Conservation (phyloP, 192 early-diverging fungal species). For the Gonapodya sp. region DNA sequence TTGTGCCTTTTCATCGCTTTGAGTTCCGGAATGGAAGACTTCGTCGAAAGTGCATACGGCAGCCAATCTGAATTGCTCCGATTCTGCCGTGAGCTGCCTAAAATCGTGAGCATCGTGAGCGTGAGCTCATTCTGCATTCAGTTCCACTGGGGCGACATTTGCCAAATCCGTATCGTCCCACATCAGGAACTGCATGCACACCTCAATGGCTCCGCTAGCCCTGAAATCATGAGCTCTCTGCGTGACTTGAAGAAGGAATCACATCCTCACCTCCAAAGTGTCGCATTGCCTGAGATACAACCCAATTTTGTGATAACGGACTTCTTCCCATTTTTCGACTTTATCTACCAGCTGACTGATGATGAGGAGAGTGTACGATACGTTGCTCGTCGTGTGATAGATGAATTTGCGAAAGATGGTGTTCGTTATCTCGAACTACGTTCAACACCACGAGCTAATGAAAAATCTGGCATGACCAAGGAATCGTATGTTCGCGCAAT, state of each 20-base stretch:
- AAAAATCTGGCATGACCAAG: slow-evolving; percentile 43
- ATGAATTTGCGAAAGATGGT: slow-evolving; percentile 40
- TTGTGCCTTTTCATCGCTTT: too few species aligned
- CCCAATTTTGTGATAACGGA: slow-evolving; percentile 24
- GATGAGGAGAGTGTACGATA: slow-evolving; percentile 27
- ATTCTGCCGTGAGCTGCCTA: neutral
- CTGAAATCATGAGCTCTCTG: slow-evolving; percentile 27
- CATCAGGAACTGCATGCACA: slow-evolving; percentile 48
- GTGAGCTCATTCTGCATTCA: too few species aligned
- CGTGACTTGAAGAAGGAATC: slow-evolving; percentile 23
- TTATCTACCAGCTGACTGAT: slow-evolving; percentile 46
- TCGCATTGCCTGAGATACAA: slow-evolving; percentile 24
- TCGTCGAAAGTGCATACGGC: neutral
- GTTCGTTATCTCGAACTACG: slow-evolving; percentile 49
- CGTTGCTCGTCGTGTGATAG: slow-evolving; percentile 29
- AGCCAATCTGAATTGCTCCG: neutral
- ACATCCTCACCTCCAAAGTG: slow-evolving; percentile 29
- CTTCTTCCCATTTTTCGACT: slow-evolving; percentile 47
- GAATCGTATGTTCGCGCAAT: slow-evolving; percentile 33
- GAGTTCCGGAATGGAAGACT: too few species aligned
- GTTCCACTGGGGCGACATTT: too few species aligned
- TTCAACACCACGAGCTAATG: slow-evolving; percentile 36
- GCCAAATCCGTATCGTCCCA: too few species aligned
- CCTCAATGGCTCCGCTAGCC: slow-evolving; percentile 42
- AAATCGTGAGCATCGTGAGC: neutral